These are phyloP conservation scores for Phytophthora melonis DNA, from an alignment of 352 stramenopile species.

Conservation along the genomic window DNA sequence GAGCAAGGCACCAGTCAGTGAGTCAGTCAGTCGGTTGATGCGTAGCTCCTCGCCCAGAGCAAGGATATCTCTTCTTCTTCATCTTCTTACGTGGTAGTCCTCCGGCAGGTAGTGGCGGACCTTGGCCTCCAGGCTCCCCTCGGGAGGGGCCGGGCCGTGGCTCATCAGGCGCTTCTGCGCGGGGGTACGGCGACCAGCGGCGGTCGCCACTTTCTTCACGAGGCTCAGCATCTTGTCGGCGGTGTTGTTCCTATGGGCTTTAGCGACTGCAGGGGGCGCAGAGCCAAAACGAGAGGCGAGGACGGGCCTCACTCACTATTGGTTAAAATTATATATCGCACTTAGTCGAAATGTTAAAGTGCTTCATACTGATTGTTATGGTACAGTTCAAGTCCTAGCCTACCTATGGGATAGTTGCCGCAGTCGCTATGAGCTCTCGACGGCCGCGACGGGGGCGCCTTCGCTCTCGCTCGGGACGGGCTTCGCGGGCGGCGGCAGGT, in stretches of 20 bases:
- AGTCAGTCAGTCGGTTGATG: too few species aligned
- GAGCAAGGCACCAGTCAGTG: slow-evolving; percentile 11
- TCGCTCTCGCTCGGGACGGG: background rate
- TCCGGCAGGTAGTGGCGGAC: slow-evolving; percentile 86
- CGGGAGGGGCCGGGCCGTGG: slow-evolving; percentile 62
- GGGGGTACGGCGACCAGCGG: slow-evolving; percentile 46
- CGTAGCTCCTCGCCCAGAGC: too few species aligned
- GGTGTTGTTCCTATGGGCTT: slow-evolving; percentile 25
- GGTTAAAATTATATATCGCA: slow-evolving; percentile 16
- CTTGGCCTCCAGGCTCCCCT: slow-evolving; percentile 86
- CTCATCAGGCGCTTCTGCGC: slow-evolving; percentile 81
- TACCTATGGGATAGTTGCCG: slow-evolving; percentile 21
- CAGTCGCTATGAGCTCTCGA: slow-evolving; percentile 18
- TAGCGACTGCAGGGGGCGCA: slow-evolving; percentile 22
- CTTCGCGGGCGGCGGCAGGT: slow-evolving; percentile 26
- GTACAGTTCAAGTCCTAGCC: slow-evolving; percentile 21
- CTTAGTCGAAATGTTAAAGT: background rate
- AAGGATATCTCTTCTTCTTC: background rate
- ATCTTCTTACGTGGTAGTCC: slow-evolving; percentile 81
- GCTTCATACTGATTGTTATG: slow-evolving; percentile 5
- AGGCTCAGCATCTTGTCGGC: slow-evolving; percentile 70
- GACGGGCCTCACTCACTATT: slow-evolving; percentile 11
- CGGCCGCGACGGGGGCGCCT: background rate
- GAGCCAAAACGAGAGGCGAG: slow-evolving; percentile 35
- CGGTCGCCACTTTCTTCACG: slow-evolving; percentile 73